Evolutionary conservation across 148 eudicot species (phyloP).

Genomic region (Chenopodium berlandieri): DNA sequence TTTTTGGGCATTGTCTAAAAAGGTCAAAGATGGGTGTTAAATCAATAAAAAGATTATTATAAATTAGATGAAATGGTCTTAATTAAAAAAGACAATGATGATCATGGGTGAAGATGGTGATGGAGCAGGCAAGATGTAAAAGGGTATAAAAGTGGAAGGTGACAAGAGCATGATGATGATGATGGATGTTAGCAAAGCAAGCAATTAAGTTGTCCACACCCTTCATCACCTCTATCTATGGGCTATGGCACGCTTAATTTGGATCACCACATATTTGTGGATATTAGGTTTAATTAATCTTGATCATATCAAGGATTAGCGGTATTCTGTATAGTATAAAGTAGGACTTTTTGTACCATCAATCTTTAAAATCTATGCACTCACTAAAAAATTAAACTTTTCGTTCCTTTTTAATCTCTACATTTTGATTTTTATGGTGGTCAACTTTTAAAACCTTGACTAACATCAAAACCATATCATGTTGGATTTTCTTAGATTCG

Average conservation of each 20-base stretch:
- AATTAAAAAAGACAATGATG: too few species aligned
- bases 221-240: neutral
- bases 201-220: neutral
- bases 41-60: neutral
- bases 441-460: too few species aligned
- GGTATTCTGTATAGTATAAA: too few species aligned
- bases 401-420: too few species aligned
- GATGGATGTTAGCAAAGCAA: neutral
- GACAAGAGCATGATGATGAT: constrained; percentile 29
- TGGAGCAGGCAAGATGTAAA: constrained; percentile 4
- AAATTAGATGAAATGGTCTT: neutral
- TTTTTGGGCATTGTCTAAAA: neutral
- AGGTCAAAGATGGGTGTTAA: constrained; percentile 10
- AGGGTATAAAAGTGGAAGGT: constrained; percentile 31
- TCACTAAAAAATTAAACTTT: too few species aligned
- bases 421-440: too few species aligned
- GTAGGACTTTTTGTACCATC: too few species aligned
- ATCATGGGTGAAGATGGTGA: constrained; percentile 17
- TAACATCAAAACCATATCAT: too few species aligned
- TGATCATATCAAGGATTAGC: too few species aligned
- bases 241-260: neutral
- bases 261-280: neutral
- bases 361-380: too few species aligned
- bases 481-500: too few species aligned
- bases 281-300: too few species aligned